Conservation (phyloP, 352 stramenopile genomes). For the Globisporangium polare region DNA sequence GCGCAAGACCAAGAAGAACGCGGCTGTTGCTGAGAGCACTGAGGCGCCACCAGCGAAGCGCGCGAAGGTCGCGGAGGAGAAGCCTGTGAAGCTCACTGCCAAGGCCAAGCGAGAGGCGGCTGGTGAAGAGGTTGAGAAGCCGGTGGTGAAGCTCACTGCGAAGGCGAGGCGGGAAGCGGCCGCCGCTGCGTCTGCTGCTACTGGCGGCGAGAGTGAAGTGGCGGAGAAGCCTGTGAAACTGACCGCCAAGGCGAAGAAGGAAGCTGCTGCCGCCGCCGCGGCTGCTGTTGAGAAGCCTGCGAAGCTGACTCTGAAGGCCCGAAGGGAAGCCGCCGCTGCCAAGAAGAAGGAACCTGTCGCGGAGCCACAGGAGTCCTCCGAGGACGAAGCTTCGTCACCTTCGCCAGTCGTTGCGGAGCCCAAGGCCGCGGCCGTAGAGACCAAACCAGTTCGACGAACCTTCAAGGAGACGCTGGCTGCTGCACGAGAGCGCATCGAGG, state of each 20-base stretch:
- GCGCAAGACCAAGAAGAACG: constrained; percentile 21
- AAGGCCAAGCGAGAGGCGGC: constrained; percentile 17
- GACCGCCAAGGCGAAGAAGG: constrained; percentile 17
- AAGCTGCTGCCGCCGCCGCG: constrained; percentile 11
- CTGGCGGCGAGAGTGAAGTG: no score
- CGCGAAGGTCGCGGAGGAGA: constrained; percentile 13
- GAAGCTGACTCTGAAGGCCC: not conserved
- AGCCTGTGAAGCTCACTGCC: constrained; percentile 6
- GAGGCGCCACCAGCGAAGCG: constrained; percentile 15
- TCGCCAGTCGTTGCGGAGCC: not conserved
- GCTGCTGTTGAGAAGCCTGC: constrained; percentile 6
- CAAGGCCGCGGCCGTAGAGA: not conserved
- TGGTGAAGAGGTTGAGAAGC: no score
- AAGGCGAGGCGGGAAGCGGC: constrained; percentile 18
- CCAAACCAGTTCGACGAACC: constrained; percentile 17
- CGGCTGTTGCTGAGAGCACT: constrained; percentile 10
- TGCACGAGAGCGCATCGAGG: constrained; percentile 30
- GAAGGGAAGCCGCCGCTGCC: not conserved
- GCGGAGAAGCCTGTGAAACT: constrained; percentile 12
- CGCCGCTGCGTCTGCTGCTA: constrained; percentile 8
- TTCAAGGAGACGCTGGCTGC: constrained; percentile 47
- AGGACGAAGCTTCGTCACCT: constrained; percentile 1
- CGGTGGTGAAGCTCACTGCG: constrained; percentile 5
- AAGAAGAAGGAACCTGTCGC: not conserved
- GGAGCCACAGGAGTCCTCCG: constrained; percentile 1